Conservation (phyloP, 75 land plant species). For the Picea glauca region DNA sequence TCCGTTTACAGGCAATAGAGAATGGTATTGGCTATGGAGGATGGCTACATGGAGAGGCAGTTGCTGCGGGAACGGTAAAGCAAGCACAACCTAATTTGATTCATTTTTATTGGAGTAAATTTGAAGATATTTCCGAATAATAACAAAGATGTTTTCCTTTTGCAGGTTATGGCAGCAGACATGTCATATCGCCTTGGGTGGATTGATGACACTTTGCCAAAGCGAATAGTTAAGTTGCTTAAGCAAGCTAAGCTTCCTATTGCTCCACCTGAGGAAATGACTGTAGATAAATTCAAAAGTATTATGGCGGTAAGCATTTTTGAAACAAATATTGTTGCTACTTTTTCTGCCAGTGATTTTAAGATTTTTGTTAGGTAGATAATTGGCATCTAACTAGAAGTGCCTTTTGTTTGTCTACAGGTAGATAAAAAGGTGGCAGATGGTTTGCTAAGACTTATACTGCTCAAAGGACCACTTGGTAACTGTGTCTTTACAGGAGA, state of each 20-base stretch:
- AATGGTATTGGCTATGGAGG: conserved; percentile 88
- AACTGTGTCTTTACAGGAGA: conserved; percentile 91
- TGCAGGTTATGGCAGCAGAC: conserved; percentile 92
- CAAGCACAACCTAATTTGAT: not conserved
- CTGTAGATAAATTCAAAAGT: conserved; percentile 77
- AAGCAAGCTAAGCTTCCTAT: conserved; percentile 69
- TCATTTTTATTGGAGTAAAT: not conserved
- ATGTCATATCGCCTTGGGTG: conserved; percentile 89
- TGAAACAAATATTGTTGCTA: not conserved
- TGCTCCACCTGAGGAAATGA: conserved; percentile 75
- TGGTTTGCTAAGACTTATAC: conserved; percentile 85
- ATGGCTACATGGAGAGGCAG: conserved; percentile 99
- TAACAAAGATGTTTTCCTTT: not conserved
- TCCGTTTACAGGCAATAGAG: conserved; percentile 77
- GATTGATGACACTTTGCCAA: conserved; percentile 76
- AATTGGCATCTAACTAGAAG: not conserved
- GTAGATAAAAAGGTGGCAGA: conserved; percentile 99
- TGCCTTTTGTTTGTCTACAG: conserved; percentile 26
- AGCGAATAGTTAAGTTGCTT: conserved; percentile 47
- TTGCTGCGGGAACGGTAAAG: conserved; percentile 89
- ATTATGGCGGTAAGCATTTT: conserved; percentile 77
- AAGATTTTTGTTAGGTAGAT: not conserved
- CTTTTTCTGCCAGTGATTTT: not conserved
- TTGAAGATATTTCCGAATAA: not conserved
- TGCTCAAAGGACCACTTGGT: conserved; percentile 90